Base-by-base conservation (phyloP, 352 stramenopile genomes). In the Phytopythium vexans region DNA sequence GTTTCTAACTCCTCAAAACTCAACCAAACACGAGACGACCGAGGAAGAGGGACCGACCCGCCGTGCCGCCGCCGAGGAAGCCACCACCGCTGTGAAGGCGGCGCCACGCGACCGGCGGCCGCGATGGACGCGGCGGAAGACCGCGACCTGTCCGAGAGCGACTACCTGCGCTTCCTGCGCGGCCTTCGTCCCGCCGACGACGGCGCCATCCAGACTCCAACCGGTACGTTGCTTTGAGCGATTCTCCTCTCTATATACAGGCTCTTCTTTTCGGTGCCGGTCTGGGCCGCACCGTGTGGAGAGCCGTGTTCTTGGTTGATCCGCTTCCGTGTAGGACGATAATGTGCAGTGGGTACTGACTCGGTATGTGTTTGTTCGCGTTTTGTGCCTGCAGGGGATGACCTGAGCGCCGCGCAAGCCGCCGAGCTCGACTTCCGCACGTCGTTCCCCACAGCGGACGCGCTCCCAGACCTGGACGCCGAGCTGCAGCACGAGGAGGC, bases 131-230 rank as follows among this genome's bases (percentile, higher is more conserved):
- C 61, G 27, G 64, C 61, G 15, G 60, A 76, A 39, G 67, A 79
- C 39, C 41, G 59, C 48, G 59, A 67, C 50, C 47, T 65, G 41
- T 52, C 48, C 41, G 81, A 89, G 43, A 85, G 84, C 63, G 79
- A 90, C 65, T 90, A 92, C 64, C 56, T 92, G 61, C 74, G 82
- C 65, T 92, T 90, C 54, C 53, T 89, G 59, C 78, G 78, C 46
- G 77, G 77, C 9, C 69, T 92, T 53, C 77, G 82, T 10, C 55
- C 68, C 33, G 48, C 62, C 27, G 79, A 92, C 43, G 81, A 92
- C 49, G 53, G 67, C 38, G 68, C 57, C 27, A 64, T 72, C 12
- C 70, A 72, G 46, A 50, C 68, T 41, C 54, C 70, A 1, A 80
- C 80, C 55, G 62, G 73, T 81, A 45, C 44, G 70, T 73, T 52